phyloP scores from a whole-genome alignment of 1,284 basidiomycete species.

The Ceratobasidium sp. region DNA sequence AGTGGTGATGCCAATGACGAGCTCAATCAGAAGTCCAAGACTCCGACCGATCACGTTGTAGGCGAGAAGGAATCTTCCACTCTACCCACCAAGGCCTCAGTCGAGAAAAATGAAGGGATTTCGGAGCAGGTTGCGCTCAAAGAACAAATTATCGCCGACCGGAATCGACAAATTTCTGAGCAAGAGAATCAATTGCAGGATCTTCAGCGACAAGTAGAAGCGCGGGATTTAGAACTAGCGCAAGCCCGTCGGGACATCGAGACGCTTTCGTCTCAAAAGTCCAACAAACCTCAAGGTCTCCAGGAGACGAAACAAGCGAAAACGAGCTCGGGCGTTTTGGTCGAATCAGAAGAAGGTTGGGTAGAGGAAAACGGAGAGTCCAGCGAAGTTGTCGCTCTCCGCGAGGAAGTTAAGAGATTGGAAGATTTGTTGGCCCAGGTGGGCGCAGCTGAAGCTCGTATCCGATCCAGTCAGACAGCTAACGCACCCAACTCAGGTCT shows the following conservation, averaged over 20 bases:
- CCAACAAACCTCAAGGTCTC: neutral
- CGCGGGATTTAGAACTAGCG: neutral
- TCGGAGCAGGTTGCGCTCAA: neutral
- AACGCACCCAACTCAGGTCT: too few species aligned
- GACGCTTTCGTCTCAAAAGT: neutral
- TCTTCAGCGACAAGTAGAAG: neutral
- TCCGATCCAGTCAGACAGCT: too few species aligned
- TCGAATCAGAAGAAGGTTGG: neutral
- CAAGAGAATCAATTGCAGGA: neutral
- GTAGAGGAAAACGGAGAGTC: neutral
- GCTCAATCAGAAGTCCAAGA: neutral
- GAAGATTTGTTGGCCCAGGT: neutral
- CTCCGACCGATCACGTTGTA: neutral
- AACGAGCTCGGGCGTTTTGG: neutral
- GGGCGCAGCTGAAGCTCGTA: neutral
- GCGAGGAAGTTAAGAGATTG: neutral
- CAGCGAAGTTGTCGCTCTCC: neutral
- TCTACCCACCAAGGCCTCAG: neutral
- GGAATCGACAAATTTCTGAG: neutral
- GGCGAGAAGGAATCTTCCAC: neutral
- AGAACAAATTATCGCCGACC: neutral
- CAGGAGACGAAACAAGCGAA: neutral
- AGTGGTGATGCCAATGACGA: constrained; percentile 2
- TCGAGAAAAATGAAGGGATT: neutral
- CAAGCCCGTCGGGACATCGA: neutral